phyloP scores from a whole-genome alignment of 2,329 filamentous ascomycete species.

The Phialophora macrospora region DNA sequence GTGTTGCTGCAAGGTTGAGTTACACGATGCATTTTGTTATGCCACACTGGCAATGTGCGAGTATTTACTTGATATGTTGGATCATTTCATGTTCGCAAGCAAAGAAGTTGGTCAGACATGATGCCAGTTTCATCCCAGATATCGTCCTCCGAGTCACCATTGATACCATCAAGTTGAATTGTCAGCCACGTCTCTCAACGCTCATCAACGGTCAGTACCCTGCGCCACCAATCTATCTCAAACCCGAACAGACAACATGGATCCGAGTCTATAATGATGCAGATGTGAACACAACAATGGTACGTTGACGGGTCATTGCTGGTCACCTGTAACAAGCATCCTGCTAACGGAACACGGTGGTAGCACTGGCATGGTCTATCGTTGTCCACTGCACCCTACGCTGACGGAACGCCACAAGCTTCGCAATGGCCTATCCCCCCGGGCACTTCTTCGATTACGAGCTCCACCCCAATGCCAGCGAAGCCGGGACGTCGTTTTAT shows the following conservation, averaged over 20 bases:
- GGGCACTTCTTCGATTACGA: slow-evolving; percentile 71
- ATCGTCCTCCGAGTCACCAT: slow-evolving; percentile 54
- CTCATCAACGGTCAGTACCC: slow-evolving; percentile 61
- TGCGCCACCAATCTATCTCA: slow-evolving; percentile 56
- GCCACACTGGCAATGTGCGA: slow-evolving; percentile 5
- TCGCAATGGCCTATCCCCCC: slow-evolving; percentile 70
- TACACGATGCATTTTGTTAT: background rate
- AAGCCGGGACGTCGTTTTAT: slow-evolving; percentile 70
- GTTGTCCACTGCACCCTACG: slow-evolving; percentile 64
- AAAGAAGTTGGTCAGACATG: slow-evolving; percentile 27
- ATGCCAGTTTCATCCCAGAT: slow-evolving; percentile 47
- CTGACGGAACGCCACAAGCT: slow-evolving; percentile 65
- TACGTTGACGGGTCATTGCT: slow-evolving; percentile 40
- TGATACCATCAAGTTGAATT: slow-evolving; percentile 51
- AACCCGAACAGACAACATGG: slow-evolving; percentile 57
- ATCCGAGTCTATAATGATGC: slow-evolving; percentile 64
- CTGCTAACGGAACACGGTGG: slow-evolving; percentile 1
- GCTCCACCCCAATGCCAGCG: slow-evolving; percentile 57
- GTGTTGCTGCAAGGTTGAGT: background rate
- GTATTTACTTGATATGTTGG: background rate
- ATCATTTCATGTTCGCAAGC: slow-evolving; percentile 4
- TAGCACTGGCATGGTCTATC: slow-evolving; percentile 72
- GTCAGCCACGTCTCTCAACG: slow-evolving; percentile 54
- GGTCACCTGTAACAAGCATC: background rate
- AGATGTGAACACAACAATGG: slow-evolving; percentile 62